Evolutionary conservation across 75 land plant species (phyloP), one percentile per base, ranked within the genome.

Genomic region (Sequoia sempervirens): DNA sequence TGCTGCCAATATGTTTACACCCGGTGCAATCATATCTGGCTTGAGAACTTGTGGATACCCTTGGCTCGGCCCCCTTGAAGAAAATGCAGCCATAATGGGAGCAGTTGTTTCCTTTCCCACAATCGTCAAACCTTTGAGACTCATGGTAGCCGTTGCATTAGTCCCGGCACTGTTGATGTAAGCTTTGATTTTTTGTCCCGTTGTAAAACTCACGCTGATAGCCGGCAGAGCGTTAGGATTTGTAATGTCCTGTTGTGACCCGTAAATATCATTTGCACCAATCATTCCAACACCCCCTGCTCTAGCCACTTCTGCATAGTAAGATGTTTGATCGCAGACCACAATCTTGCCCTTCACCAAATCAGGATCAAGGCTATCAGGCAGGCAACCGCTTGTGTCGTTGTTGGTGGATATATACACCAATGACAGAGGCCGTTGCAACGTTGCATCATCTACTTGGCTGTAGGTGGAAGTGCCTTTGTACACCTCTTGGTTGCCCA

Each of bases 1-100:
- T 15, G 47, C 47, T 6, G 47, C 91, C 61, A 89, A 72, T 26
- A 89, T 89, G 78, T n/a, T n/a, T n/a, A 87, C 84, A 9, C 91
- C 91, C 38, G 91, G 91, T 26, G 87, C 91, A 26, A 86, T 85
- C 45, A 89, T 38, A 85, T 89, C 91, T 5, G 91, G 91, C 89
- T 89, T 89, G 80, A 89, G 84, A 40, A 89, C 75, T 36, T 83
- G 84, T 4, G 89, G 87, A 32, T 82, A 83, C 28, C 54, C 56
- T 3, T 79, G 10, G 68, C 81, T 87, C 14, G 91, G 91, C 23
- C 91, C 91, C 11, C 89, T 72, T 38, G 89, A 85, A 6, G 89
- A 87, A 58, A 85, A 87, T 18, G 54, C 28, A 1, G 91, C 84
- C 30, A 89, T 89, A 40, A 78, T 80, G 28, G 86, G 90, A 11